phyloP scores from a whole-genome alignment of 331 rosid species.

The Malus hybrid region DNA sequence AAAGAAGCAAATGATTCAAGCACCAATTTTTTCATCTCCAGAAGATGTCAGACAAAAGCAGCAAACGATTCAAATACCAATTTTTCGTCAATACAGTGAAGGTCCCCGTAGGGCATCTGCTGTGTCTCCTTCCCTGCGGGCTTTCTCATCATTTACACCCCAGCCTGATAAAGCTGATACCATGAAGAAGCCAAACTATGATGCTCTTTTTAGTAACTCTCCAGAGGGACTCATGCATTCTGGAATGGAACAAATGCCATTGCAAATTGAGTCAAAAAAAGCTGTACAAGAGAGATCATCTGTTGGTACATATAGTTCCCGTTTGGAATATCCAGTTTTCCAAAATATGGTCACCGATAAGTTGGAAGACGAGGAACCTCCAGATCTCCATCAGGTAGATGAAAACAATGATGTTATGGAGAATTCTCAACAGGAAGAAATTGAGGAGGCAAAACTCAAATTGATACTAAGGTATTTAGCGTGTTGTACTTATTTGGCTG shows the following conservation, averaged over 20 bases:
- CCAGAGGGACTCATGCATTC: slow-evolving; percentile 25
- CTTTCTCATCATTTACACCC: slow-evolving; percentile 37
- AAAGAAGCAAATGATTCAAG: slow-evolving; percentile 28
- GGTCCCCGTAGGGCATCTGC: slow-evolving; percentile 20
- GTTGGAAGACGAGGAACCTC: slow-evolving; percentile 35
- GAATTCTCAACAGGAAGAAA: slow-evolving; percentile 46
- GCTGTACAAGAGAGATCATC: slow-evolving; percentile 30
- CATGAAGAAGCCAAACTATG: slow-evolving; percentile 26
- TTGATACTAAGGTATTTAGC: slow-evolving; percentile 61
- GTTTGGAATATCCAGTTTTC: slow-evolving; percentile 15
- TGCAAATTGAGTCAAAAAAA: slow-evolving; percentile 37
- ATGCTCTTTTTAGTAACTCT: slow-evolving; percentile 21
- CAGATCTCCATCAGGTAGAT: slow-evolving; percentile 28
- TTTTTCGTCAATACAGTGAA: slow-evolving; percentile 24
- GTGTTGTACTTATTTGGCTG: slow-evolving; percentile 5
- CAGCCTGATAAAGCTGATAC: slow-evolving; percentile 27
- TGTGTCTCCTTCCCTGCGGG: slow-evolving; percentile 21
- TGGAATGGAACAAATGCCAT: slow-evolving; percentile 29
- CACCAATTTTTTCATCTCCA: neutral
- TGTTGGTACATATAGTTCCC: slow-evolving; percentile 15
- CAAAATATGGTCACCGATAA: slow-evolving; percentile 20
- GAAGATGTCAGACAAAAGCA: neutral
- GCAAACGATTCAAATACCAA: neutral
- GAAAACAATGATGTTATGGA: slow-evolving; percentile 26
- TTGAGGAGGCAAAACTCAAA: slow-evolving; percentile 69